Evolutionary conservation across 257 asterid genomes (phyloP), one percentile per base, ranked within the genome.

Genomic region (Prunella vulgaris): DNA sequence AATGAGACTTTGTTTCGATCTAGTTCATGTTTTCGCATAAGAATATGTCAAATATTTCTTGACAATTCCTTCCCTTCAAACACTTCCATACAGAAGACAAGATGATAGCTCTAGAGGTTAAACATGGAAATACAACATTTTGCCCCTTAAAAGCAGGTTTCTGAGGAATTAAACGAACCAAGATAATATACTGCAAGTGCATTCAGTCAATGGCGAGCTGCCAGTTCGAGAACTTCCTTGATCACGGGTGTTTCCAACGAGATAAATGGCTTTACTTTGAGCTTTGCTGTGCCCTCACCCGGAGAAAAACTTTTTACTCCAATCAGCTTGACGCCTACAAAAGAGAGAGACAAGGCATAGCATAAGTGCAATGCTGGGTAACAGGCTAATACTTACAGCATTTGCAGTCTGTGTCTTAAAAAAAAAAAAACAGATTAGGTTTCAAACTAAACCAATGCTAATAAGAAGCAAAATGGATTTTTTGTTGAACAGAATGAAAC

Each of bases 251-350:
- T 70, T 35, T 83, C 80, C 0, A 88, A 30, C 22, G 25, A 56
- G 59, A 87, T 61, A 65, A 54, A 87, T 3, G 93, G 75, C 82
- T 87, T 87, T 77, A 94, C 95, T 75, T 84, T 94, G 71, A 89
- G 82, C 17, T 58, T 53, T 60, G 72, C 81, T 8, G 63, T 68
- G 24, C 64, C 79, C 77, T 84, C 85, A 44, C 80, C 85, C 1
- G 97, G 97, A 64, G 97, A 94, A 35, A 84, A 5, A 42, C 85
- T 91, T 75, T 81, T 87, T 49, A 91, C 81, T 48, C 97, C 99
- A n/a, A 91, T 37, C 24, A 91, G 86, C 85, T 86, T 84, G 69
- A 86, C 10, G 78, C 93, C 99, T 94, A 72, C 84, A 81, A 79
- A 66, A 60, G 21, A 6, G 62, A 42, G 71, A 22, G 42, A 72